Base-by-base conservation (phyloP, 306 rosid species). In the Prunus fruticosa region DNA sequence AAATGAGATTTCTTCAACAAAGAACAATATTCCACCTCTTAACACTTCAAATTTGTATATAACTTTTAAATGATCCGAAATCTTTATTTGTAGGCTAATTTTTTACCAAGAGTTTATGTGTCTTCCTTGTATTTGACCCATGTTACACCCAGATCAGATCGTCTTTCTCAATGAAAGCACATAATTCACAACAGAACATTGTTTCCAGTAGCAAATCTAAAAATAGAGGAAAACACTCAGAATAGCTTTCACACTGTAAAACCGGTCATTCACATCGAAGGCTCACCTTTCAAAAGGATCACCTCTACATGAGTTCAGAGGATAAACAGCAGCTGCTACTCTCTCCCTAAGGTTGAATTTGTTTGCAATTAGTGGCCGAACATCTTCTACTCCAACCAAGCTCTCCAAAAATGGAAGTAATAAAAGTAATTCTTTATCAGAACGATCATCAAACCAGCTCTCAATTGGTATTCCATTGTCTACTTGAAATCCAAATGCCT, bases 401-500 rank as follows among this genome's bases (percentile, higher is more conserved):
- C 97, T 91, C 89, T 96, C 99, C 93, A 96, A 81, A 75, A 96
- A 96, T 0, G 99, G 98, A 53, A 96, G 91, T 32, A 96, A 78
- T 13, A 34, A 73, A 56, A 92, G 86, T 87, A 96, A 80, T 69
- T 92, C 98, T 80, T 76, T 84, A 80, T 96, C 99, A 2, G 89
- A 87, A 61, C 90, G 90, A 85, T 96, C 98, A 22, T 96, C 97
- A 27, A 89, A 96, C 99, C 99, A 96, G 88, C 99, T 96, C 87
- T 96, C 99, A 53, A 96, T 96, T 3, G 99, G 99, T 81, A 96
- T 89, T 71, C 99, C 99, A 81, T 96, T 96, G 83, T 96, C 98
- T 80, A 96, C 99, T 86, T 96, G 99, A 83, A 91, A 96, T 56
- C 99, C 99, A 75, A 96, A 96, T 64, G 99, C 98, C 99, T 92